Evolutionary conservation across 306 rosid species (phyloP).

Genomic region (Aeschynomene evenia): DNA sequence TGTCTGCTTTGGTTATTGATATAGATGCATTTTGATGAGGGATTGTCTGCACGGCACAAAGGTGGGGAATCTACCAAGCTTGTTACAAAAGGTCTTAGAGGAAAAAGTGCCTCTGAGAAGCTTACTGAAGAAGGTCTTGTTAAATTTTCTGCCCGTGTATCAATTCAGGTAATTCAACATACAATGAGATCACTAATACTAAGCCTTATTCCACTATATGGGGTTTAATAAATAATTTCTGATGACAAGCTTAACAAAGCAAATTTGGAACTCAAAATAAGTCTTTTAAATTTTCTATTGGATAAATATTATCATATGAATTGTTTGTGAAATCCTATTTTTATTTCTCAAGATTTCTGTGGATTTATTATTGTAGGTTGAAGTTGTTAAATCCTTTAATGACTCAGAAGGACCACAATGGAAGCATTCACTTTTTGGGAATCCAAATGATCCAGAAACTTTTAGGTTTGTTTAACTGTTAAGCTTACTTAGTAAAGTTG

Average conservation of each 20-base stretch:
- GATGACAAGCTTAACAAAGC: neutral
- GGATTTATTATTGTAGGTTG: constrained; percentile 58
- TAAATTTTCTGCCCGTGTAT: constrained; percentile 81
- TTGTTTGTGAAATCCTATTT: constrained; percentile 15
- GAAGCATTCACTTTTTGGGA: constrained; percentile 92
- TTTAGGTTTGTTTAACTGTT: constrained; percentile 61
- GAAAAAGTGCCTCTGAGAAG: constrained; percentile 77
- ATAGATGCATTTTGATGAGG: constrained; percentile 97
- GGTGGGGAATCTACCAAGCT: constrained; percentile 84
- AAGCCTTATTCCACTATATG: too few relatives aligned
- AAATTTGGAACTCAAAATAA: neutral
- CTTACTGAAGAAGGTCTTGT: constrained; percentile 95
- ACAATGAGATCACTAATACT: constrained; percentile 12
- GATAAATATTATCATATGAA: neutral
- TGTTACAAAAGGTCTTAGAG: constrained; percentile 76
- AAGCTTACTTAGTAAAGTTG: constrained; percentile 5
- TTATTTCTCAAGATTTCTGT: constrained; percentile 31
- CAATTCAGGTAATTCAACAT: constrained; percentile 77
- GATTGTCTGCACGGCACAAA: constrained; percentile 79
- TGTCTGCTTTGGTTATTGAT: constrained; percentile 22
- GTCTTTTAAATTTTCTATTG: constrained; percentile 6
- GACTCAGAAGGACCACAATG: constrained; percentile 94
- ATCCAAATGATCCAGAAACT: constrained; percentile 92
- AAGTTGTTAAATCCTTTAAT: constrained; percentile 82
- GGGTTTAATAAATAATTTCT: constrained; percentile 8